These are phyloP conservation scores for Handroanthus guayacan DNA, from an alignment of 257 asterid genomes.

Conservation along the genomic window DNA sequence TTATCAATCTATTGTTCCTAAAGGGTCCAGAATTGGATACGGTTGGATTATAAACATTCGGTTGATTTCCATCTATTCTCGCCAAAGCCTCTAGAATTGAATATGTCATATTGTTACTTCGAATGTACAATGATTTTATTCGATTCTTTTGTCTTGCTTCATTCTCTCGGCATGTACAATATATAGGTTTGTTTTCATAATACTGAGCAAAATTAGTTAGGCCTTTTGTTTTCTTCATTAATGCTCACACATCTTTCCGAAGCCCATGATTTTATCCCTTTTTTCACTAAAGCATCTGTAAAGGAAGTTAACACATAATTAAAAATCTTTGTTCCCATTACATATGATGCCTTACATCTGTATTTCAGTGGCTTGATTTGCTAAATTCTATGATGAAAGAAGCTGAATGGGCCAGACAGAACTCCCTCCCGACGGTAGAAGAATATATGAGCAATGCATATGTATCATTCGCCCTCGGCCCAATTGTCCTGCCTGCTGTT, in stretches of 20 bases:
- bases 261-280: neutral
- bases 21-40: too few relatives aligned
- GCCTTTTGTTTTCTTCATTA: neutral
- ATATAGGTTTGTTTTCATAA: neutral
- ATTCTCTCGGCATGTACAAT: neutral
- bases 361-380: constrained; percentile 78
- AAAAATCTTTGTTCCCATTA: neutral
- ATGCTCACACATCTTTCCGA: neutral
- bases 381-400: constrained; percentile 81
- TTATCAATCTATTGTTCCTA: too few relatives aligned
- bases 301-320: neutral
- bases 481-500: constrained; percentile 81
- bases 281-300: neutral
- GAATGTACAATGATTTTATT: neutral
- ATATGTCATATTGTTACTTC: neutral
- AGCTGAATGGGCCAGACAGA: constrained; percentile 67
- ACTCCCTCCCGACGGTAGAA: constrained; percentile 58
- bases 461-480: constrained; percentile 88
- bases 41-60: too few relatives aligned
- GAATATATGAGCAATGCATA: constrained; percentile 78
- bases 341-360: constrained; percentile 30
- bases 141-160: neutral
- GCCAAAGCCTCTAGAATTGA: neutral
- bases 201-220: neutral
- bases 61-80: too few relatives aligned